phyloP scores from a whole-genome alignment of 2,329 filamentous ascomycete genomes.

The Coniella lustricola region DNA sequence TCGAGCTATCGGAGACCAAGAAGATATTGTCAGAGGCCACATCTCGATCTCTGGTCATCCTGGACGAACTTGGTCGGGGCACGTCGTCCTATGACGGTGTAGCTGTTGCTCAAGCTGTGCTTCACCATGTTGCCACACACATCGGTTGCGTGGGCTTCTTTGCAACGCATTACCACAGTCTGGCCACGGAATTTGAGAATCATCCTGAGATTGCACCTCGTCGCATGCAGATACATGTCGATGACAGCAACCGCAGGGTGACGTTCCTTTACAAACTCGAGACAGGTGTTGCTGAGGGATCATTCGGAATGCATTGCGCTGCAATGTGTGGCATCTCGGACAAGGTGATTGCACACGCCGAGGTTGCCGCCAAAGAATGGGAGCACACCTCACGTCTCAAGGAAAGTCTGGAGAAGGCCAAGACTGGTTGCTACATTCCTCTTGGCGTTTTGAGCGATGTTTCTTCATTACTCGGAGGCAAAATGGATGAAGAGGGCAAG shows the following conservation, averaged over 20 bases:
- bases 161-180: constrained; percentile 92
- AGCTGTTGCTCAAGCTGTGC: constrained; percentile 88
- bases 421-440: constrained; percentile 72
- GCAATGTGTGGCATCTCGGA: constrained; percentile 92
- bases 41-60: constrained; percentile 86
- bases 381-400: constrained; percentile 89
- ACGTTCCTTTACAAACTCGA: constrained; percentile 95
- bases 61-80: constrained; percentile 91
- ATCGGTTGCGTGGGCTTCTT: constrained; percentile 95
- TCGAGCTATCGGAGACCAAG: constrained; percentile 94
- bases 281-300: constrained; percentile 87
- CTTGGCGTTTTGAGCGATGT: constrained; percentile 85
- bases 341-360: constrained; percentile 77
- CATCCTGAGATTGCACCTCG: constrained; percentile 84
- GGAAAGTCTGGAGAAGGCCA: constrained; percentile 77
- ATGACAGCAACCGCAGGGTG: constrained; percentile 75
- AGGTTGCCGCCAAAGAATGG: constrained; percentile 84
- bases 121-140: constrained; percentile 92
- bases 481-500: constrained; percentile 26
- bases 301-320: constrained; percentile 98
- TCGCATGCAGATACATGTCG: constrained; percentile 92
- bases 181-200: constrained; percentile 81
- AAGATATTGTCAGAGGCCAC: constrained; percentile 95
- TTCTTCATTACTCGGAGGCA: constrained; percentile 63
- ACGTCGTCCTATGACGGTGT: constrained; percentile 96